These are phyloP conservation scores for Nicotiana otophora DNA, from an alignment of 257 asterid genomes.

Conservation along the genomic window DNA sequence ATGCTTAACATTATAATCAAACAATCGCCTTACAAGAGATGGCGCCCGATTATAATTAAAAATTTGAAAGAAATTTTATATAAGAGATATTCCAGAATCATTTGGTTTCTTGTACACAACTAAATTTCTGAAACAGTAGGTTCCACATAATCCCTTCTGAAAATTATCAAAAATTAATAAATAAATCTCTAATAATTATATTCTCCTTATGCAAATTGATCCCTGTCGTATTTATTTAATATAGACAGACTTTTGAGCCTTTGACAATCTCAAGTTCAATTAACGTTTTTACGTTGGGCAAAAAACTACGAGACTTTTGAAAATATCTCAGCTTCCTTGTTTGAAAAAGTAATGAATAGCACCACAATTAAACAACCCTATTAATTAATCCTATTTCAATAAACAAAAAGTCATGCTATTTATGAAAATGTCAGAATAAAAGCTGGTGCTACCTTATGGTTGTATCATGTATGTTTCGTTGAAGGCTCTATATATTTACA, in stretches of 20 bases:
- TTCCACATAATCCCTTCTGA: neutral
- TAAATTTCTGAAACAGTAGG: neutral
- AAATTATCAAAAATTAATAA: neutral
- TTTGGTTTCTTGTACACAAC: too few species aligned
- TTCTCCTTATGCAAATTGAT: neutral
- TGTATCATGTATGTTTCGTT: too few species aligned
- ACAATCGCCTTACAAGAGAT: neutral
- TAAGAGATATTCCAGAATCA: neutral
- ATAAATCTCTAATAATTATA: neutral
- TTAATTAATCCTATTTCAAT: neutral
- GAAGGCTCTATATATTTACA: too few species aligned
- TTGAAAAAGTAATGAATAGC: neutral
- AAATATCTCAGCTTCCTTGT: neutral
- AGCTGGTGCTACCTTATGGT: too few species aligned
- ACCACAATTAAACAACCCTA: neutral
- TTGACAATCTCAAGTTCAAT: neutral
- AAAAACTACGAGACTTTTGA: neutral
- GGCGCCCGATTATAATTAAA: neutral
- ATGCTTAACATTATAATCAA: neutral
- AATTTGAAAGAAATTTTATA: neutral
- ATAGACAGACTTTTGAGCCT: neutral
- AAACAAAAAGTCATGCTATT: neutral
- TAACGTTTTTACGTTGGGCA: neutral
- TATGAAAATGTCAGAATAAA: too few species aligned
- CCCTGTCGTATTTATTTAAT: neutral